phyloP scores from a whole-genome alignment of 345 rosid genomes.

The Leavenworthia alabamica region DNA sequence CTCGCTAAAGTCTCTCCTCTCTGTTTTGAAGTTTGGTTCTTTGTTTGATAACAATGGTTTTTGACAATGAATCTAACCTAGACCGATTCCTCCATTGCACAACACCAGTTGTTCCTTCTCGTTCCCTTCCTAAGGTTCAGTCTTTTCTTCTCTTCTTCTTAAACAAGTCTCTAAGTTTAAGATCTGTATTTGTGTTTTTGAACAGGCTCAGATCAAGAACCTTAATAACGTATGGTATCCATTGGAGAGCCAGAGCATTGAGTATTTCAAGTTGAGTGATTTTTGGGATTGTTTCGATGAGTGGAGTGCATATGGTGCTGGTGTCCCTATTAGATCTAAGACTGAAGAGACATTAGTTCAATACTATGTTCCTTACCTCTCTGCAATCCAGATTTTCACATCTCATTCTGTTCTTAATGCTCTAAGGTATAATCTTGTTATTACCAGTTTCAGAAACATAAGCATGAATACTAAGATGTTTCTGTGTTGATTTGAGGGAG shows the following conservation, averaged over 20 bases:
- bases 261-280: slow-evolving; percentile 70
- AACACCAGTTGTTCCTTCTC: slow-evolving; percentile 21
- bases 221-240: slow-evolving; percentile 82
- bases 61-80: slow-evolving; percentile 24
- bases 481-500: slow-evolving; percentile 10
- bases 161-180: not conserved
- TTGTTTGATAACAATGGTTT: slow-evolving; percentile 6
- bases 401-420: slow-evolving; percentile 51
- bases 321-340: slow-evolving; percentile 62
- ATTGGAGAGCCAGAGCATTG: slow-evolving; percentile 64
- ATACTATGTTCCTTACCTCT: slow-evolving; percentile 93
- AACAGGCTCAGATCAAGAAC: slow-evolving; percentile 67
- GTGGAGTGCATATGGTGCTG: slow-evolving; percentile 99
- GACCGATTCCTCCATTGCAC: slow-evolving; percentile 25
- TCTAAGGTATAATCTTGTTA: slow-evolving; percentile 40
- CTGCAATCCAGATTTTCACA: slow-evolving; percentile 88
- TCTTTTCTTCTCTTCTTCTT: not conserved
- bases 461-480: slow-evolving; percentile 14
- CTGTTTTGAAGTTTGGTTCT: slow-evolving; percentile 6
- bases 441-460: not conserved
- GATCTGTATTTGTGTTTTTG: slow-evolving; percentile 17
- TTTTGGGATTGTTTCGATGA: slow-evolving; percentile 87
- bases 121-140: slow-evolving; percentile 23
- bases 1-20: slow-evolving; percentile 16
- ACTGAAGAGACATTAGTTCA: slow-evolving; percentile 71